Evolutionary conservation across 371 early-diverging fungal species (phyloP).

Genomic region (Saksenaea oblongispora): DNA sequence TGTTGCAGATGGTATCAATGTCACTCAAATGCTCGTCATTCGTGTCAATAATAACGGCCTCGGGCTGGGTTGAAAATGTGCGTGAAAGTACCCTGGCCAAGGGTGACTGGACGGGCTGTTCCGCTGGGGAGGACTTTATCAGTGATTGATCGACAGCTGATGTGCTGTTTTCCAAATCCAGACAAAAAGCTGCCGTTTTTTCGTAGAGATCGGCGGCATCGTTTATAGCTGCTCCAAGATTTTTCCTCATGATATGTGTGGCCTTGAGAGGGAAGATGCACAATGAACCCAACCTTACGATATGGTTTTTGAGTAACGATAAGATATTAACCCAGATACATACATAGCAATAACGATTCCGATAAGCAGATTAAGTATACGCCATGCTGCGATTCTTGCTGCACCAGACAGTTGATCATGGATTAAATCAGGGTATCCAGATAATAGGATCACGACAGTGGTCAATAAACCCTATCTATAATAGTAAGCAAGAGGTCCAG

Average conservation of each 20-base stretch:
- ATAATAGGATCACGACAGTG: conserved; percentile 32
- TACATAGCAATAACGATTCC: conserved; percentile 42
- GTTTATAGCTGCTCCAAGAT: conserved; percentile 35
- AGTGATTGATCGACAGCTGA: not conserved
- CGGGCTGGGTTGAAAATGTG: not conserved
- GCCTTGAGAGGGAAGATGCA: conserved; percentile 40
- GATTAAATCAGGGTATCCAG: conserved; percentile 34
- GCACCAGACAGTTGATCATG: conserved; percentile 25
- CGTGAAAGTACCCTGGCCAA: not conserved
- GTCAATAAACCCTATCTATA: conserved; percentile 28
- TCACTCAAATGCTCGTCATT: not conserved
- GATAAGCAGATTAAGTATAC: conserved; percentile 32
- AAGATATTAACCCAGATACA: not conserved
- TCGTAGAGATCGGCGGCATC: conserved; percentile 40
- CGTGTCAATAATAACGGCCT: not conserved
- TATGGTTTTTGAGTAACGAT: not conserved
- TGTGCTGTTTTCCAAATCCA: conserved; percentile 20
- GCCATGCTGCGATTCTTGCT: conserved; percentile 33
- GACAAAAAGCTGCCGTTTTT: conserved; percentile 27
- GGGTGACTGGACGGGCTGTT: not conserved
- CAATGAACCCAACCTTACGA: conserved; percentile 18
- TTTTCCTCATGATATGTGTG: conserved; percentile 30
- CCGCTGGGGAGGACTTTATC: not conserved
- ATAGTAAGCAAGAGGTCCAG: not conserved
- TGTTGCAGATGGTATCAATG: conserved; percentile 17